Percentiles rank a stretch among this genome's conserved stretches.
Conservation (phyloP, 148 eudicot species). For the Bassia scoparia region DNA sequence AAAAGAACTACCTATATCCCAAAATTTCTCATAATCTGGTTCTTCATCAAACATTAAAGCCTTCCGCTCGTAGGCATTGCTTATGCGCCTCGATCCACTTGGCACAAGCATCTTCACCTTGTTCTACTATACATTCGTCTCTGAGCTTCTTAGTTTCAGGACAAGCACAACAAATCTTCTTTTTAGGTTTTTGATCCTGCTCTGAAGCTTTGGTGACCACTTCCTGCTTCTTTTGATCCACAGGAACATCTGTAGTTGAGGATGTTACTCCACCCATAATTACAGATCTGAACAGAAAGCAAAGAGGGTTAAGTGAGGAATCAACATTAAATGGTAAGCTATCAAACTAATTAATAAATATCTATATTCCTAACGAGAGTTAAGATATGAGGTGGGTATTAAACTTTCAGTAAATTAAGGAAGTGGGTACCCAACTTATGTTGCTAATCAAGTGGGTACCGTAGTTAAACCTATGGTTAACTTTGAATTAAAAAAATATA, state of each 20-base stretch:
- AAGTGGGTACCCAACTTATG: no score
- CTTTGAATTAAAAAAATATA: no score
- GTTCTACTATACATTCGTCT: constrained; percentile 85
- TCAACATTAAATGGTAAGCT: background rate
- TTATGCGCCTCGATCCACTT: constrained; percentile 93
- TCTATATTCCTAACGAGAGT: no score
- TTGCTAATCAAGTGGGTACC: no score
- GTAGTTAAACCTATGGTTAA: no score
- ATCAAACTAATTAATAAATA: no score
- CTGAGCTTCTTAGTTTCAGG: constrained; percentile 89
- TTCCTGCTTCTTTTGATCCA: constrained; percentile 31
- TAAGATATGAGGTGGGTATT: no score
- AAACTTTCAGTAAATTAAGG: no score
- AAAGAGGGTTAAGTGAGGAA: no score
- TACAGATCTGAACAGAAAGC: constrained; percentile 1
- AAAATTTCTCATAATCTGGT: background rate
- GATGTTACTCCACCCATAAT: constrained; percentile 43
- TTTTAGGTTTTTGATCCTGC: constrained; percentile 65
- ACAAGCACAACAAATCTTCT: constrained; percentile 95
- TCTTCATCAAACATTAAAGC: constrained; percentile 59
- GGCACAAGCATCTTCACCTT: constrained; percentile 77
- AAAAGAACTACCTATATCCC: constrained; percentile 6
- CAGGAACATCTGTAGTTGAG: constrained; percentile 3
- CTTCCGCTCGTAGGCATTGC: constrained; percentile 87
- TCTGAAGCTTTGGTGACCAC: constrained; percentile 29